Conservation (phyloP, 208 protist species). For the Naegleria lovaniensis region DNA sequence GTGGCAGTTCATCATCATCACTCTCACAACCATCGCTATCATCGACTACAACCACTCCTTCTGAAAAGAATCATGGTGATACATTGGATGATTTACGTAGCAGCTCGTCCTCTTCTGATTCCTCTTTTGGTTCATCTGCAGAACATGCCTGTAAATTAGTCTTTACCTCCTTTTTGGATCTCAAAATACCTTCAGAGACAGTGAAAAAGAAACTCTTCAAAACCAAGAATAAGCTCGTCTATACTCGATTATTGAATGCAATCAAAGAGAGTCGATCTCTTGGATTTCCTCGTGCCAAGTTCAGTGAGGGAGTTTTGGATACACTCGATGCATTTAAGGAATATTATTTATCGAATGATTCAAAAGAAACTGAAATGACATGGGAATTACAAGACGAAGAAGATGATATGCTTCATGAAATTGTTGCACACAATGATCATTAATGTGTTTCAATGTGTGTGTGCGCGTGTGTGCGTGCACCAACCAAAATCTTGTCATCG, state of each 20-base stretch:
- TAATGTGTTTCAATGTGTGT: too few relatives aligned
- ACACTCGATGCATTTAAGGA: not conserved
- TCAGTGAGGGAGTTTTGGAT: not conserved
- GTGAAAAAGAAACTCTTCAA: not conserved
- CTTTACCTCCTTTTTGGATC: not conserved
- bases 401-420: not conserved
- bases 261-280: not conserved
- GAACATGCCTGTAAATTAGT: not conserved
- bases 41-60: too few relatives aligned
- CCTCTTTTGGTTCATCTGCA: not conserved
- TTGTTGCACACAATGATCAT: too few relatives aligned
- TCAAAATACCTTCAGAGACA: not conserved
- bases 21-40: too few relatives aligned
- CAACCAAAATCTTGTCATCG: too few relatives aligned
- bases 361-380: not conserved
- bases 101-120: too few relatives aligned
- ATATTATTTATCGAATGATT: not conserved
- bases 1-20: too few relatives aligned
- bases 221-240: not conserved
- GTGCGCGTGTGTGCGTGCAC: too few relatives aligned
- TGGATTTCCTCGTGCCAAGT: not conserved
- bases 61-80: too few relatives aligned
- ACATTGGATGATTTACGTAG: too few relatives aligned
- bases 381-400: not conserved
- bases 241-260: not conserved